phyloP scores from a whole-genome alignment of 306 rosid genomes.

The Phaseolus lunatus region DNA sequence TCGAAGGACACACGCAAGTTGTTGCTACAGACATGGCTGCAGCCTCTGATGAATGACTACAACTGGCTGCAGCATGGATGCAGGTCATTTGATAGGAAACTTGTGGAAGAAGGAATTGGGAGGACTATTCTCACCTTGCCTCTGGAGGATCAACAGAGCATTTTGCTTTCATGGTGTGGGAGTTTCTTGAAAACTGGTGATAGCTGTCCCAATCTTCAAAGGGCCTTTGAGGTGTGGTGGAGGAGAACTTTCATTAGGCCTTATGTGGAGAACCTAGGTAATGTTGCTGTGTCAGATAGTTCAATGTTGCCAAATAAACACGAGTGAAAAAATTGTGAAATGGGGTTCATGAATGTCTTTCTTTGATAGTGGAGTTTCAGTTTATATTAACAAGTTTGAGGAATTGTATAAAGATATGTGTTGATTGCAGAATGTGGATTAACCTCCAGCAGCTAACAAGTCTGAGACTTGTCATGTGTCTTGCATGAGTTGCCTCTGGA shows the following conservation, averaged over 20 bases:
- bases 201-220: constrained; percentile 92
- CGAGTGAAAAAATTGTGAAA: constrained; percentile 27
- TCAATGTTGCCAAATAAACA: constrained; percentile 49
- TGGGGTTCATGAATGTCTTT: not conserved
- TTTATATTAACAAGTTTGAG: constrained; percentile 30
- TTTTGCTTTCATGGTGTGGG: constrained; percentile 90
- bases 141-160: constrained; percentile 89
- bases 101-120: constrained; percentile 97
- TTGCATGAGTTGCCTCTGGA: constrained; percentile 40
- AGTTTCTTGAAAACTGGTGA: constrained; percentile 92
- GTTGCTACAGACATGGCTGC: constrained; percentile 85
- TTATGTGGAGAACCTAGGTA: constrained; percentile 65
- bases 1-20: constrained; percentile 74
- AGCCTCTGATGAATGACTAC: constrained; percentile 92
- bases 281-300: constrained; percentile 52
- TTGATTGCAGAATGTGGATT: constrained; percentile 42
- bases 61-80: constrained; percentile 92
- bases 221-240: constrained; percentile 99
- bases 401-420: constrained; percentile 39
- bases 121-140: constrained; percentile 96
- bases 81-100: constrained; percentile 83
- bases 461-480: constrained; percentile 15
- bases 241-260: constrained; percentile 89
- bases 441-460: constrained; percentile 45
- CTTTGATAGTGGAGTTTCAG: constrained; percentile 25